A percentile compares a stretch with the other conserved stretches of the same genome.
Conservation (phyloP, 2,329 filamentous ascomycete genomes). For the Lasiodiplodia gonubiensis region DNA sequence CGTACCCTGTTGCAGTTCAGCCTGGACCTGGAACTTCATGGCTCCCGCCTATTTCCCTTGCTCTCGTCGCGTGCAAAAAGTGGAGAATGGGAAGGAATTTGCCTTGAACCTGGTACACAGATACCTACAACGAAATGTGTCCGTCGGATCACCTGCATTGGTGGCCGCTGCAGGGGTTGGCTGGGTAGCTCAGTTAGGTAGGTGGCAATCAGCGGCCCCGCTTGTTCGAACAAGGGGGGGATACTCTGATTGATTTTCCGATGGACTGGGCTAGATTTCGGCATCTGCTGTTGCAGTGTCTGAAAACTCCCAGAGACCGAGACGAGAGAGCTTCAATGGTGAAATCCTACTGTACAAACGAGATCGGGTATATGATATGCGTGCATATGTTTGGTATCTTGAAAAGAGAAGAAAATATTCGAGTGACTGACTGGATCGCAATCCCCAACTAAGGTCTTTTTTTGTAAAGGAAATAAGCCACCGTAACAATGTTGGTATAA, state of each 20-base stretch:
- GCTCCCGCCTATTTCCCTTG: not conserved
- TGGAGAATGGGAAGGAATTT: not conserved
- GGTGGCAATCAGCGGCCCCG: not conserved
- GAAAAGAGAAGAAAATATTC: not conserved
- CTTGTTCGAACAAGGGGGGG: not conserved
- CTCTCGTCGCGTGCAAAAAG: not conserved
- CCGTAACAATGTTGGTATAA: conserved; percentile 12
- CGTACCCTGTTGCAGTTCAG: not conserved
- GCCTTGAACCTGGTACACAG: not conserved
- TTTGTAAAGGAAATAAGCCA: not conserved
- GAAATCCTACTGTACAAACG: not conserved
- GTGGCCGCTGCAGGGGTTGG: conserved; percentile 6
- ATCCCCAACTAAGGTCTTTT: not conserved
- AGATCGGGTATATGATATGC: not conserved
- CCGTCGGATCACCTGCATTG: conserved; percentile 7
- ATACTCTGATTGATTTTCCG: not conserved
- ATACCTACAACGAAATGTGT: not conserved
- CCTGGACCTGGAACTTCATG: no score
- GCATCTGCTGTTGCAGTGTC: not conserved
- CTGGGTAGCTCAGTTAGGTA: conserved; percentile 10
- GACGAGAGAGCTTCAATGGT: not conserved
- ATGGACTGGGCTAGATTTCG: not conserved
- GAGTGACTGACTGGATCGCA: not conserved
- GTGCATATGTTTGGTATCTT: conserved; percentile 3
- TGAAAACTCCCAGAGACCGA: not conserved